A percentile compares a stretch with the other conserved stretches of the same genome.
Conservation (phyloP, 768 basidiomycete species). For the Cubamyces sp. region DNA sequence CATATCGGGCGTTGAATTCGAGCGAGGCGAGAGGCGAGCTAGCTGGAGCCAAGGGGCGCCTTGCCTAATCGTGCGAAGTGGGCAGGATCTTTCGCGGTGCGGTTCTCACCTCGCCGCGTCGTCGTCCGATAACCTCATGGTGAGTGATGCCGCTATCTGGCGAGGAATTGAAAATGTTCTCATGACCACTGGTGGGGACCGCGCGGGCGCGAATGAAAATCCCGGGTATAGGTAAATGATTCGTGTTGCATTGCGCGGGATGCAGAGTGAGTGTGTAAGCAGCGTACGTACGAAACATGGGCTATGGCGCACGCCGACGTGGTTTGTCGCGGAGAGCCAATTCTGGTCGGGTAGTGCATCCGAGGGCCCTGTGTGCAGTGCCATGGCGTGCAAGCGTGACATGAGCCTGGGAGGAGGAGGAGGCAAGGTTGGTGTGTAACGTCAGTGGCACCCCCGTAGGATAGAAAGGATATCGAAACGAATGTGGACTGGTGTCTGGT, state of each 20-base stretch:
- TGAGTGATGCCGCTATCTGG: slow-evolving; percentile 15
- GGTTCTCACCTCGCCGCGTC: slow-evolving; percentile 9
- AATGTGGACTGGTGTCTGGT: not conserved
- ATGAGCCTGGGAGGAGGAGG: not conserved
- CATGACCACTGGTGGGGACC: slow-evolving; percentile 3
- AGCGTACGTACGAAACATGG: not conserved
- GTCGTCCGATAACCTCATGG: slow-evolving; percentile 26
- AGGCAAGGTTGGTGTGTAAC: not conserved
- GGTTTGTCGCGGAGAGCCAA: too few species aligned
- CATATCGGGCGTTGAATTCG: not conserved
- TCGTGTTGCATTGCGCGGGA: not conserved
- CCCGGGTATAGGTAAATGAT: slow-evolving; percentile 13
- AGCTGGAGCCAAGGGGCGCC: slow-evolving; percentile 6
- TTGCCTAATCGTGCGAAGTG: slow-evolving; percentile 19
- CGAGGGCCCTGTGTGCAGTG: not conserved
- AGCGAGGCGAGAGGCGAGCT: not conserved
- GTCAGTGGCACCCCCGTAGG: slow-evolving; percentile 19
- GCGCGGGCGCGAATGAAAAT: not conserved
- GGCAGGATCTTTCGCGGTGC: not conserved
- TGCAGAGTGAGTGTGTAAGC: not conserved
- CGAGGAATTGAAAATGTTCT: not conserved
- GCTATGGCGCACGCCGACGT: not conserved
- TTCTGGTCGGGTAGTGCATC: not conserved
- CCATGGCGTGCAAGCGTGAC: not conserved
- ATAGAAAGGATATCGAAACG: not conserved